Evolutionary conservation across 2,329 filamentous ascomycete genomes (phyloP).

Genomic region (Aureobasidium namibiae): DNA sequence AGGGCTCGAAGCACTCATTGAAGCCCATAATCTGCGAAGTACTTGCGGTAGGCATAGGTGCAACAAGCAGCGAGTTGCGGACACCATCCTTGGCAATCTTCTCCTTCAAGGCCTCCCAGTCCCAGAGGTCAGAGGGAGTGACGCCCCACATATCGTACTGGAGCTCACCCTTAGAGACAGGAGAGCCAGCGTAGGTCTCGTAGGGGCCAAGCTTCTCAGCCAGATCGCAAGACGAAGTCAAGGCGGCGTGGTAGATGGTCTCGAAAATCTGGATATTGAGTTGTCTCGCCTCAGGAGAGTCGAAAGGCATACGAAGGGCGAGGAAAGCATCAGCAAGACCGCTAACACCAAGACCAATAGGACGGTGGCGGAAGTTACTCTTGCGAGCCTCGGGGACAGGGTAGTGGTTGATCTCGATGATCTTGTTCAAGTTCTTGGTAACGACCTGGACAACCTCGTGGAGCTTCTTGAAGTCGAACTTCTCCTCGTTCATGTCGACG

Average conservation of each 20-base stretch:
- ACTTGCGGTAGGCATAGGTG: constrained; percentile 95
- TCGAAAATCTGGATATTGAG: constrained; percentile 99
- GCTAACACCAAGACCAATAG: constrained; percentile 93
- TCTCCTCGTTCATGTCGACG: constrained; percentile 75
- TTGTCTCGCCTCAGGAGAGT: constrained; percentile 86
- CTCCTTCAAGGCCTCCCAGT: constrained; percentile 82
- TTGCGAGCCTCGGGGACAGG: constrained; percentile 88
- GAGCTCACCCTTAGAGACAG: constrained; percentile 87
- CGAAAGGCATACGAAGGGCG: constrained; percentile 90
- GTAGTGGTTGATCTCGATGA: constrained; percentile 98
- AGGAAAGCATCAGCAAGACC: constrained; percentile 98
- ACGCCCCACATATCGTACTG: constrained; percentile 99
- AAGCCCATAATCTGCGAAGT: constrained; percentile 97
- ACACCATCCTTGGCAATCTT: constrained; percentile 89
- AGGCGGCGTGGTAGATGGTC: constrained; percentile 94
- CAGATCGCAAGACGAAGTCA: constrained; percentile 81
- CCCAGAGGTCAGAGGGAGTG: constrained; percentile 89
- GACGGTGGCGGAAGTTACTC: constrained; percentile 95
- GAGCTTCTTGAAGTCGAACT: constrained; percentile 93
- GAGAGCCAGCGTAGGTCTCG: constrained; percentile 84
- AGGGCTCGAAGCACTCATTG: constrained; percentile 99
- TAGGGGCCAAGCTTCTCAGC: constrained; percentile 80
- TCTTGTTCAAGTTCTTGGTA: constrained; percentile 92
- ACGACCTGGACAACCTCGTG: constrained; percentile 91
- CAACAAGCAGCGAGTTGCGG: constrained; percentile 89